Percentiles rank a stretch among this genome's conserved stretches.
Conservation (phyloP, 78 protist genomes). For the Dictyostelium firmibasis region DNA sequence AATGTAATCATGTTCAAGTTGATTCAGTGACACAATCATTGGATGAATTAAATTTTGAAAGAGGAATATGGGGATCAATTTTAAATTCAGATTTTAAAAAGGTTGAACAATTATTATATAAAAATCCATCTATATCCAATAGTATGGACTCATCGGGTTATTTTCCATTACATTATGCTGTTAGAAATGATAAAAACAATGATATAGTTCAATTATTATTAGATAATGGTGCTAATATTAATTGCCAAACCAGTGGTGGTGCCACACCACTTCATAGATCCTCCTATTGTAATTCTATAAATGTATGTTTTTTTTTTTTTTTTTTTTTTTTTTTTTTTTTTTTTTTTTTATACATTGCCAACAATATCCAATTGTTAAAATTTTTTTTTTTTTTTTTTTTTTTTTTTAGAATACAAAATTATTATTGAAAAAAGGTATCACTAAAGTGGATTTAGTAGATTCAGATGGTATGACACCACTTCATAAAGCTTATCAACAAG, state of each 20-base stretch:
- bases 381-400: background rate
- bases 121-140: slow-evolving; percentile 2
- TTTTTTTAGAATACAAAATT: slow-evolving; percentile 26
- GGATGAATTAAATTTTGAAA: slow-evolving; percentile 45
- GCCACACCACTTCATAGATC: slow-evolving; percentile 64
- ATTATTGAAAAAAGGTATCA: background rate
- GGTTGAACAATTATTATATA: background rate
- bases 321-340: background rate
- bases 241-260: slow-evolving; percentile 8
- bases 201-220: background rate
- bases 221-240: slow-evolving; percentile 21
- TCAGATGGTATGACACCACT: slow-evolving; percentile 62
- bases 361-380: too few relatives aligned
- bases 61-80: slow-evolving; percentile 63
- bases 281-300: slow-evolving; percentile 19
- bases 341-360: background rate
- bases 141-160: slow-evolving; percentile 12
- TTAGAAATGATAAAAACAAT: background rate
- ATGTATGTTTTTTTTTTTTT: background rate
- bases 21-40: slow-evolving; percentile 27
- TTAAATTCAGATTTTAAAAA: background rate
- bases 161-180: slow-evolving; percentile 72
- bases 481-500: slow-evolving; percentile 47
- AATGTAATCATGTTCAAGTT: background rate
- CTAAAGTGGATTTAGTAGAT: slow-evolving; percentile 23